phyloP scores from a whole-genome alignment of 1,139 yeast species.

The Candida gigantensis region DNA sequence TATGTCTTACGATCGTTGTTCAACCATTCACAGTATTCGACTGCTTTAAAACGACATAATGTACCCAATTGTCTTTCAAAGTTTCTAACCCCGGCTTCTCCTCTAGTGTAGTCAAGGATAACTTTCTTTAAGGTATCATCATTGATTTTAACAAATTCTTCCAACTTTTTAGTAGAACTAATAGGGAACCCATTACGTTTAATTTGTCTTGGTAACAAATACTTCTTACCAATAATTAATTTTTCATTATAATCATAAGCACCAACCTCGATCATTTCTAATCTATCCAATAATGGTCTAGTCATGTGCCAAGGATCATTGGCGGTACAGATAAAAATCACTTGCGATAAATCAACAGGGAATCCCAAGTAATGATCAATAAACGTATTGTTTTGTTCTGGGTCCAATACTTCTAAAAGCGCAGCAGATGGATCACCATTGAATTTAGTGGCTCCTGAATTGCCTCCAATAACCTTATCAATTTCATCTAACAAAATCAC shows the following conservation, averaged over 20 bases:
- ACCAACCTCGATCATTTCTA: slow-evolving; percentile 78
- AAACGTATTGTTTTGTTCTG: slow-evolving; percentile 81
- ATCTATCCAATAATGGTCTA: slow-evolving; percentile 79
- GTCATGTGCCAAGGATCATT: slow-evolving; percentile 76
- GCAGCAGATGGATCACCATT: slow-evolving; percentile 96
- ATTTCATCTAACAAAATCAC: slow-evolving; percentile 88
- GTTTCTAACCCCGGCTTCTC: slow-evolving; percentile 83
- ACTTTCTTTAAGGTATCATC: slow-evolving; percentile 60
- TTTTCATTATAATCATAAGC: slow-evolving; percentile 87
- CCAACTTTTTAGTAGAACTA: slow-evolving; percentile 15
- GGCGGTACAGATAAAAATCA: slow-evolving; percentile 88
- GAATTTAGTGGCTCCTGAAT: slow-evolving; percentile 45
- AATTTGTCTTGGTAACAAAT: slow-evolving; percentile 78
- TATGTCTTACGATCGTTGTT: slow-evolving; percentile 23
- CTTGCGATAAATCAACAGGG: slow-evolving; percentile 84
- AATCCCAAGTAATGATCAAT: slow-evolving; percentile 86
- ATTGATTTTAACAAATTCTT: slow-evolving; percentile 35
- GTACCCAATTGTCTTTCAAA: slow-evolving; percentile 73
- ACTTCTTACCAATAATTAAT: slow-evolving; percentile 67
- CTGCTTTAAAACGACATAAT: slow-evolving; percentile 79
- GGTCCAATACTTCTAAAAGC: slow-evolving; percentile 83
- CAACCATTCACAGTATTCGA: slow-evolving; percentile 59
- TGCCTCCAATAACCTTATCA: slow-evolving; percentile 75
- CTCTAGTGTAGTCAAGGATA: slow-evolving; percentile 68
- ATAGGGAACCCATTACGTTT: slow-evolving; percentile 65